Evolutionary conservation across 169 alveolate genomes (phyloP), one percentile per base, ranked within the genome.

Genomic region (Babesia ovis): DNA sequence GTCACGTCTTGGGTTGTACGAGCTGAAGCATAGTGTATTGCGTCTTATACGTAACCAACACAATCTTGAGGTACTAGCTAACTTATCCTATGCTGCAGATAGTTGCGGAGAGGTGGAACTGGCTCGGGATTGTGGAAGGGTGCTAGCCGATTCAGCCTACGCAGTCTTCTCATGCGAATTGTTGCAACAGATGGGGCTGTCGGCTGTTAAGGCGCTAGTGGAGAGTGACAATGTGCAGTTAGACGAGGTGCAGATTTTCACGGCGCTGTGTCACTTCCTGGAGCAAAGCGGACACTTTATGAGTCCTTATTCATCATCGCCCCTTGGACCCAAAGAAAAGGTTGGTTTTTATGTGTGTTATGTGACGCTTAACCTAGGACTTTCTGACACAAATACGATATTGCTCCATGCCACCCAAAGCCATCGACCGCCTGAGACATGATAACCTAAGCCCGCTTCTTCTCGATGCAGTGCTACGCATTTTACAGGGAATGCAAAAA

Each of bases 361-460:
- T 2, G 20, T 23, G 22, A 8, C n/a, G 16, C 16, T 4, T 35
- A 16, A 8, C 25, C 5, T 31, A 77, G 85, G 87, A 79, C 25
- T 46, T 79, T 31, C 29, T 79, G 31, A 69, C 57, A 57, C 34
- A 60, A 25, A 51, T 79, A 34, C 29, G 87, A 31, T 79, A 58
- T 57, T 79, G 87, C 45, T 68, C 87, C 27, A 68, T 79, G 87
- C 58, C 87, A n/a, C 87, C 82, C 23, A 70, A 69, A 60, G 53
- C 77, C 20, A 70, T 79, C 22, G 68, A 72, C 32, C 74, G 68
- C 43, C 42, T 79, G 32, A 43, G 87, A 37, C 60, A 68, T 37
- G 83, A 68, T 37, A 48, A 72, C n/a, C 55, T 79, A 16, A 61
- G 60, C 58, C 25, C 82, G 39, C 54, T 79, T 27, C 69, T 79